Conservation (phyloP, 1,284 basidiomycete species). For the Tilletia walkeri region DNA sequence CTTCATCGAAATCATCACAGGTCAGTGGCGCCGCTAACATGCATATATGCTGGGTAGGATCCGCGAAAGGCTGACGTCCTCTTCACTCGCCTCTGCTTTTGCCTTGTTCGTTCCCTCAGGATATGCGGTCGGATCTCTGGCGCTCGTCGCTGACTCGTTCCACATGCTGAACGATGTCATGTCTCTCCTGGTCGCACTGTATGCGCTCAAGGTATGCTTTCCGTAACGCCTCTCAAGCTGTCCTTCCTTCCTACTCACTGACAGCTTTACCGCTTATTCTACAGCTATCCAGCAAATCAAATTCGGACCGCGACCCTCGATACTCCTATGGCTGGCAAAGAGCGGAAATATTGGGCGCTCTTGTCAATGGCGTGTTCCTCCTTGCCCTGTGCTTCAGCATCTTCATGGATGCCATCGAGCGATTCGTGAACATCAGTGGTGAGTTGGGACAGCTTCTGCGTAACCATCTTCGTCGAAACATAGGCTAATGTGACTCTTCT, state of each 20-base stretch:
- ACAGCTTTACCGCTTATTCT: background rate
- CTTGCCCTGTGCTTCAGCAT: slow-evolving; percentile 95
- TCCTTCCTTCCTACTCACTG: background rate
- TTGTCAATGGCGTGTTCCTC: slow-evolving; percentile 95
- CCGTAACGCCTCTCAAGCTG: too few relatives aligned
- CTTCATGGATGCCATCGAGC: slow-evolving; percentile 83
- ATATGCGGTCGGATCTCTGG: slow-evolving; percentile 89
- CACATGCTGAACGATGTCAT: slow-evolving; percentile 85
- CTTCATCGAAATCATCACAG: slow-evolving; percentile 76
- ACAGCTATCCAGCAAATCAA: slow-evolving; percentile 18
- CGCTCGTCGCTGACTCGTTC: slow-evolving; percentile 93
- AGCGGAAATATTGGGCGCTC: slow-evolving; percentile 80
- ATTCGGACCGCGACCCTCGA: slow-evolving; percentile 56
- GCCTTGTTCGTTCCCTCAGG: slow-evolving; percentile 60
- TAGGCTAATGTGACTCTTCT: slow-evolving; percentile 16
- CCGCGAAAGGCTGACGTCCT: too few relatives aligned
- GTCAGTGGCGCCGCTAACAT: slow-evolving; percentile 18
- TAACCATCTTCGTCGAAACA: too few relatives aligned
- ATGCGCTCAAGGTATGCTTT: slow-evolving; percentile 79
- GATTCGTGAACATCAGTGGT: slow-evolving; percentile 68
- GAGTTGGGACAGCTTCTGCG: background rate
- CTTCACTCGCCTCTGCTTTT: background rate
- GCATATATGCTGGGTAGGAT: background rate
- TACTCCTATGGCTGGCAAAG: slow-evolving; percentile 97
- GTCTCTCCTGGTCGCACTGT: slow-evolving; percentile 89